Base-by-base conservation (phyloP, 163 green algal genomes). In the Chlorella variabilis region DNA sequence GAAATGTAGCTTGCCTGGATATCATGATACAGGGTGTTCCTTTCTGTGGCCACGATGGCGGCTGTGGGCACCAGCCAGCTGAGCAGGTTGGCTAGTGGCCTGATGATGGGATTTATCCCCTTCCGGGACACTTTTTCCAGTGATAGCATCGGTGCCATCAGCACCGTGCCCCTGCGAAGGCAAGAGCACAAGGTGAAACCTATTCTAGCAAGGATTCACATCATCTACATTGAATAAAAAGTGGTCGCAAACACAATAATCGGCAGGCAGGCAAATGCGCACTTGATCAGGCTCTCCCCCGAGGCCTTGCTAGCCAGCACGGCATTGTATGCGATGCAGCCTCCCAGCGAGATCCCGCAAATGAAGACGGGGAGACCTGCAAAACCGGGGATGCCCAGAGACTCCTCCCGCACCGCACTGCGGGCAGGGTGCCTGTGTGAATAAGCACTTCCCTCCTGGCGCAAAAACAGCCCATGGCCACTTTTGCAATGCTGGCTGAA, bases 101-200 rank as follows among this genome's bases (percentile, higher is more conserved):
- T 67, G 1, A 96, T 73, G 78, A 94, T 91, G 1, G 84, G 83
- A 86, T 97, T 97, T 6, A 95, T 69, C 7, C 91, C 92, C 33
- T 88, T 75, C 48, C 80, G 84, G 6, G 87, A 86, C 2, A 96
- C 74, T n/a, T 88, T 86, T 76, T 97, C 89, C 75, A 98, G 87
- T 1, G 84, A 93, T 15, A 98, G 84, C 94, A 98, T 98, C n/a
- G 94, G 94, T 6, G 94, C 91, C 65, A 97, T 84, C 51, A 95
- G 85, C 51, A 93, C 83, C 0, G 90, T 85, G 3, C 93, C 93
- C 27, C 77, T 58, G 75, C 94, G 45, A 15, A 15, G 45, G 45
- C 45, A 54, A 15, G 11, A 54, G n/a, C n/a, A n/a, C n/a, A n/a
- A n/a, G n/a, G n/a, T n/a, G n/a, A n/a, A n/a, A n/a, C n/a, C n/a